A percentile compares a stretch with the other conserved stretches of the same genome.
phyloP scores from a whole-genome alignment of 345 rosid species.

The Hibiscus tridactylites region DNA sequence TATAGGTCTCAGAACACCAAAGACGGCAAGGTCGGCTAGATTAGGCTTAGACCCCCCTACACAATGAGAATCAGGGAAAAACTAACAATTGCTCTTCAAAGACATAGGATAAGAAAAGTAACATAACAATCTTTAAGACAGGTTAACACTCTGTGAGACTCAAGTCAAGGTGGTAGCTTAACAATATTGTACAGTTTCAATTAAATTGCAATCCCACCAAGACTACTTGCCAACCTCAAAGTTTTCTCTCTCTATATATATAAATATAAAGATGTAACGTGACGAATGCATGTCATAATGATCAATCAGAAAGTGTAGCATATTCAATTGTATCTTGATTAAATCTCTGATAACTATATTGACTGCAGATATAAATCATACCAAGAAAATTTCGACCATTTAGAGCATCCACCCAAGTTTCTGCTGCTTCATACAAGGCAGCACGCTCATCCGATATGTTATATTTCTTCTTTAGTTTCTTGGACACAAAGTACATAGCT shows the following conservation, averaged over 20 bases:
- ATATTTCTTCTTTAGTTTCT: conserved; percentile 56
- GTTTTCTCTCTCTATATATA: neutral
- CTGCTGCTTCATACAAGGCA: conserved; percentile 53
- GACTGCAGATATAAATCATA: conserved; percentile 7
- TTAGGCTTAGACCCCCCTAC: conserved; percentile 59
- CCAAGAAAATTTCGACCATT: conserved; percentile 54
- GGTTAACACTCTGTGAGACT: neutral
- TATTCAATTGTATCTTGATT: neutral
- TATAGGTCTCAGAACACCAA: conserved; percentile 60
- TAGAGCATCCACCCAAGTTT: conserved; percentile 62
- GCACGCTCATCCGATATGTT: conserved; percentile 63
- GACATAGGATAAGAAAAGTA: neutral
- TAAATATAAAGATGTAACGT: neutral
- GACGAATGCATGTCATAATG: neutral
- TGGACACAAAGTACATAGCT: conserved; percentile 64
- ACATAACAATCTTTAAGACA: neutral
- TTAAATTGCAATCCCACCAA: neutral
- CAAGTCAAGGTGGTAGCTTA: neutral
- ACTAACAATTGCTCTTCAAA: neutral
- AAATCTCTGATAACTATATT: neutral
- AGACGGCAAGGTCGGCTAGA: conserved; percentile 58
- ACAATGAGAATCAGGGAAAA: neutral
- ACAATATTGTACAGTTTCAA: neutral
- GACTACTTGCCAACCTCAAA: neutral
- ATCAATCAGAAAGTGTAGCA: neutral